Evolutionary conservation across 192 early-diverging fungal species (phyloP).

Genomic region (Borealophlyctis nickersoniae): DNA sequence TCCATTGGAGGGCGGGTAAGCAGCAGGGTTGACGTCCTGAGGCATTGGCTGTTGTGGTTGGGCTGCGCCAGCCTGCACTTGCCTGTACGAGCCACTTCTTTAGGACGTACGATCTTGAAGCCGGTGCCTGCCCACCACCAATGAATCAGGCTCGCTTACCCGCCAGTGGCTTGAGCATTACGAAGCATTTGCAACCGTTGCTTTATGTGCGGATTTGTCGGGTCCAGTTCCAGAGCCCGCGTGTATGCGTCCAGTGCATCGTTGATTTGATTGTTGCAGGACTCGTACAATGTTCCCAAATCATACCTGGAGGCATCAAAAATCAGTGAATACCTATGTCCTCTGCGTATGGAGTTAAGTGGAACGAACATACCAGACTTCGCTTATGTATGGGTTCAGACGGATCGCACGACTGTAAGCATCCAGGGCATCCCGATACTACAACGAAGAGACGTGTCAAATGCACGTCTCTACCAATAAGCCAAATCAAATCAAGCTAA

Average conservation of each 20-base stretch:
- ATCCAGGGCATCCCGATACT: constrained; percentile 93
- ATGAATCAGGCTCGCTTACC: not conserved
- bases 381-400: constrained; percentile 87
- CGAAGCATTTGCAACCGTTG: constrained; percentile 60
- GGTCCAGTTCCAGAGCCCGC: constrained; percentile 89
- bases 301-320: constrained; percentile 60
- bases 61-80: constrained; percentile 15
- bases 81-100: constrained; percentile 2
- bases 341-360: too few species aligned
- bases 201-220: constrained; percentile 80
- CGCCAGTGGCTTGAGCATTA: constrained; percentile 33
- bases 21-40: constrained; percentile 14
- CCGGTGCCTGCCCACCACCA: too few species aligned
- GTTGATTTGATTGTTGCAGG: constrained; percentile 94
- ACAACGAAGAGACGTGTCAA: too few species aligned
- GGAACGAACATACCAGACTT: constrained; percentile 83
- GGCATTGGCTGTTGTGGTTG: constrained; percentile 27
- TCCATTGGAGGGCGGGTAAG: constrained; percentile 10
- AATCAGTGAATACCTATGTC: constrained; percentile 14
- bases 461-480: too few species aligned
- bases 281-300: constrained; percentile 93
- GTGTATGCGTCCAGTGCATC: constrained; percentile 97
- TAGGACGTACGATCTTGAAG: not conserved
- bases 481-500: constrained; percentile 10
- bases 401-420: constrained; percentile 95